Evolutionary conservation across 164 flowering plant species (phyloP).

Genomic region (Magnolia sinica): DNA sequence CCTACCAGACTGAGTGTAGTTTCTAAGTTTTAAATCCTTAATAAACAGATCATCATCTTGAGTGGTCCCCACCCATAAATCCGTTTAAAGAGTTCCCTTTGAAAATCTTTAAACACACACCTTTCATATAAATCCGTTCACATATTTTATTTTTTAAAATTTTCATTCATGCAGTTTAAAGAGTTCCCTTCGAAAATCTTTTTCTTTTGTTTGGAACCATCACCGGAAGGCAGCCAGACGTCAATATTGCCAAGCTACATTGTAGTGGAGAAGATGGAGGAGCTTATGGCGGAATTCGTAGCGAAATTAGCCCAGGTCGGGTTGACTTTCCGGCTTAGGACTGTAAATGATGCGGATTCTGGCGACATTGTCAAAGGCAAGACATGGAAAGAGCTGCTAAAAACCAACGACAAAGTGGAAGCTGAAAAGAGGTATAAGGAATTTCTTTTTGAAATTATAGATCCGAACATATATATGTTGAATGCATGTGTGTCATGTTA

Average conservation of each 20-base stretch:
- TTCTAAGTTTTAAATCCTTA: too few species aligned
- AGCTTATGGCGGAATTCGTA: conserved; percentile 7
- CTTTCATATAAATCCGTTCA: neutral
- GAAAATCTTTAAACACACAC: too few species aligned
- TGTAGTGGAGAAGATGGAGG: conserved; percentile 9
- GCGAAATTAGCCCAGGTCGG: neutral
- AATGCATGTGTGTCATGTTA: too few species aligned
- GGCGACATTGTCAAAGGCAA: neutral
- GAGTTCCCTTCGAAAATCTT: conserved; percentile 7
- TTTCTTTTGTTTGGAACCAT: conserved; percentile 8
- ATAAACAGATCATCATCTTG: too few species aligned
- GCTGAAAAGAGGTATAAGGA: neutral
- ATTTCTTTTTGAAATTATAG: neutral
- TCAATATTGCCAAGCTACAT: conserved; percentile 11
- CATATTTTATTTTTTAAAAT: neutral
- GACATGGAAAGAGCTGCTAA: conserved; percentile 4
- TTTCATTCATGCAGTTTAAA: neutral
- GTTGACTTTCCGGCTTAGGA: neutral
- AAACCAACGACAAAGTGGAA: conserved; percentile 8
- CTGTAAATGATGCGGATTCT: neutral
- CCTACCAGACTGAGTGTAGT: too few species aligned
- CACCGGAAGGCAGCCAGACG: conserved; percentile 11
- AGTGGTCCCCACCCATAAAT: too few species aligned
- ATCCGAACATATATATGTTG: neutral
- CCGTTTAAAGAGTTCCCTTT: too few species aligned